These are phyloP conservation scores for Alternaria alternata DNA, from an alignment of 2,329 filamentous ascomycete species.

Conservation along the genomic window DNA sequence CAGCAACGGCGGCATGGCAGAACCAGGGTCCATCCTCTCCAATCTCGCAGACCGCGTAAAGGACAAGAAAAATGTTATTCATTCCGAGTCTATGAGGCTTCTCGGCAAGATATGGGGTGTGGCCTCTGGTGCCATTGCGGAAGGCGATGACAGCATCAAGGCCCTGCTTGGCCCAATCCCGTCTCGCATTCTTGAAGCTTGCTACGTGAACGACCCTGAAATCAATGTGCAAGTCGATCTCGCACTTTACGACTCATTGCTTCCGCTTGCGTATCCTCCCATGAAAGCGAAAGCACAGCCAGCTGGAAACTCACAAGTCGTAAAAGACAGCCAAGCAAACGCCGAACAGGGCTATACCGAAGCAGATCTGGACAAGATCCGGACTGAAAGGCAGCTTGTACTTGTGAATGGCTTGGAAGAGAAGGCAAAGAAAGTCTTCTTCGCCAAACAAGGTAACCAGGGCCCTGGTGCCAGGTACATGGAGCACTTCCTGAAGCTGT, in stretches of 20 bases:
- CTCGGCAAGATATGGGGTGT: constrained; percentile 93
- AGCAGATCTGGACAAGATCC: constrained; percentile 75
- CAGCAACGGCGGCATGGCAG: constrained; percentile 74
- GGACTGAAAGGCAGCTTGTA: constrained; percentile 83
- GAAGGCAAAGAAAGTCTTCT: constrained; percentile 85
- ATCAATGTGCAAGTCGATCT: constrained; percentile 85
- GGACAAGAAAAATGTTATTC: constrained; percentile 82
- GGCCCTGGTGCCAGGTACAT: constrained; percentile 76
- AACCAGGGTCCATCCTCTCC: constrained; percentile 78
- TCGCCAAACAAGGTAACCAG: constrained; percentile 82
- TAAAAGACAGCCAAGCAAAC: constrained; percentile 64
- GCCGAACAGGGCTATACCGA: constrained; percentile 54
- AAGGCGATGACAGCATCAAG: constrained; percentile 78
- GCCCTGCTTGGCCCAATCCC: constrained; percentile 83
- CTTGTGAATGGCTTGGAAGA: constrained; percentile 80
- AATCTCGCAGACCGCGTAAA: constrained; percentile 88
- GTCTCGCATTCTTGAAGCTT: constrained; percentile 83
- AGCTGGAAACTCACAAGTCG: constrained; percentile 66
- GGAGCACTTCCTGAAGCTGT: constrained; percentile 79
- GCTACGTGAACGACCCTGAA: constrained; percentile 88
- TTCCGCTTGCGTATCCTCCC: constrained; percentile 89
- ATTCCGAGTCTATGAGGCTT: constrained; percentile 85
- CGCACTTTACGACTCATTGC: constrained; percentile 83
- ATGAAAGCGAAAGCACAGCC: constrained; percentile 63
- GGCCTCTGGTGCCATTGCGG: constrained; percentile 83